A percentile compares a stretch with the other conserved stretches of the same genome.
Conservation (phyloP, 345 rosid genomes). For the Crucihimalaya himalaica region DNA sequence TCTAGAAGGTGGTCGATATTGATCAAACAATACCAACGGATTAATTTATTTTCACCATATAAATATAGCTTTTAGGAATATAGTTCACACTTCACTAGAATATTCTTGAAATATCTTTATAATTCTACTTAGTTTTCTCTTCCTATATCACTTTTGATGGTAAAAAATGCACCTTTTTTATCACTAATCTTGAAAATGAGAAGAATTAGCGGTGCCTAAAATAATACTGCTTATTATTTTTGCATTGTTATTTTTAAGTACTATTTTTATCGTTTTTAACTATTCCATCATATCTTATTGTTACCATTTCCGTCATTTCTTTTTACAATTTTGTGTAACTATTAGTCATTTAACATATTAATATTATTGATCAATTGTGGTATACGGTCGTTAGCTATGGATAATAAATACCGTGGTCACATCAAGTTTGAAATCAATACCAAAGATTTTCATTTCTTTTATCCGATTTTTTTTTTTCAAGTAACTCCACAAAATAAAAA, state of each 20-base stretch:
- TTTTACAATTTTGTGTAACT: too few relatives aligned
- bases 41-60: neutral
- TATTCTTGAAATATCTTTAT: neutral
- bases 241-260: too few relatives aligned
- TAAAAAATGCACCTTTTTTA: neutral
- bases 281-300: too few relatives aligned
- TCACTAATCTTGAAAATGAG: too few relatives aligned
- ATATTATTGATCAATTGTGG: neutral
- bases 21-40: neutral
- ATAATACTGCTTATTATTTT: too few relatives aligned
- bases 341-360: too few relatives aligned
- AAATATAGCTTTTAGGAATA: neutral
- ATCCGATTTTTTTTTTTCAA: neutral
- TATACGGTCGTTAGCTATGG: neutral
- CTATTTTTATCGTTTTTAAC: too few relatives aligned
- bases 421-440: constrained; percentile 16
- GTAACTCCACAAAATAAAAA: neutral
- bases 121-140: constrained; percentile 3
- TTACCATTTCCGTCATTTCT: too few relatives aligned
- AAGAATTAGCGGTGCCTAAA: too few relatives aligned
- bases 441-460: constrained; percentile 5
- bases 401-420: constrained; percentile 10
- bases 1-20: neutral
- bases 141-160: neutral
- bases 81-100: neutral